phyloP scores from a whole-genome alignment of 148 eudicot genomes.

The Silene uniflora region DNA sequence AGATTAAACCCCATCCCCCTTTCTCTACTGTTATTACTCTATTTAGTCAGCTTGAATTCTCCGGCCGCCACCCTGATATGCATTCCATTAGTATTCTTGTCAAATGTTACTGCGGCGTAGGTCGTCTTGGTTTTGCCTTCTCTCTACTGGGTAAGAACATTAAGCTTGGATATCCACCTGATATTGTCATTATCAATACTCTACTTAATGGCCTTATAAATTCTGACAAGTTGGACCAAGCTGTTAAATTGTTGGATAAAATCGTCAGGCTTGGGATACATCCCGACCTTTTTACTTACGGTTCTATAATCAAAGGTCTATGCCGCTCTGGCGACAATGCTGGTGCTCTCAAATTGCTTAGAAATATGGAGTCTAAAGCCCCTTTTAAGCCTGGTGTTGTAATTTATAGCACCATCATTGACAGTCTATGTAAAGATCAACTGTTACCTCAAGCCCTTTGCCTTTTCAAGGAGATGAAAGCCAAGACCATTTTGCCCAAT shows the following conservation, averaged over 20 bases:
- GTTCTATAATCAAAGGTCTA: constrained; percentile 10
- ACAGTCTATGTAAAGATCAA: too few species aligned
- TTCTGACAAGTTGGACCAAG: neutral
- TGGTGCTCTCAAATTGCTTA: too few species aligned
- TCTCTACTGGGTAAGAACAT: neutral
- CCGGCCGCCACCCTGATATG: neutral
- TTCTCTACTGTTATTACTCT: neutral
- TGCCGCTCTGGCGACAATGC: constrained; percentile 4
- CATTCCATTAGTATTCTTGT: constrained; percentile 3
- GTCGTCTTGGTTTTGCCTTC: constrained; percentile 3
- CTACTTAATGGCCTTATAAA: neutral
- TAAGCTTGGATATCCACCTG: constrained; percentile 2
- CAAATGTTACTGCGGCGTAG: constrained; percentile 7
- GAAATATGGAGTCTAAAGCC: too few species aligned
- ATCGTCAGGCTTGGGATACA: neutral
- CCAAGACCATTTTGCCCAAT: too few species aligned
- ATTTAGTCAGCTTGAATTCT: neutral
- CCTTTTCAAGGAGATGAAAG: too few species aligned
- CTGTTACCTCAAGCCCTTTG: too few species aligned
- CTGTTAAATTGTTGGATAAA: neutral
- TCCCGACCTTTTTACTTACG: neutral
- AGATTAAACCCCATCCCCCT: constrained; percentile 1
- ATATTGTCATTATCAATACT: neutral
- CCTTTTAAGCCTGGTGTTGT: too few species aligned
- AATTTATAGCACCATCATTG: too few species aligned